Evolutionary conservation across 495 filamentous ascomycete species (phyloP), one percentile per base, ranked within the genome.

Genomic region (Trichoderma parareesei): DNA sequence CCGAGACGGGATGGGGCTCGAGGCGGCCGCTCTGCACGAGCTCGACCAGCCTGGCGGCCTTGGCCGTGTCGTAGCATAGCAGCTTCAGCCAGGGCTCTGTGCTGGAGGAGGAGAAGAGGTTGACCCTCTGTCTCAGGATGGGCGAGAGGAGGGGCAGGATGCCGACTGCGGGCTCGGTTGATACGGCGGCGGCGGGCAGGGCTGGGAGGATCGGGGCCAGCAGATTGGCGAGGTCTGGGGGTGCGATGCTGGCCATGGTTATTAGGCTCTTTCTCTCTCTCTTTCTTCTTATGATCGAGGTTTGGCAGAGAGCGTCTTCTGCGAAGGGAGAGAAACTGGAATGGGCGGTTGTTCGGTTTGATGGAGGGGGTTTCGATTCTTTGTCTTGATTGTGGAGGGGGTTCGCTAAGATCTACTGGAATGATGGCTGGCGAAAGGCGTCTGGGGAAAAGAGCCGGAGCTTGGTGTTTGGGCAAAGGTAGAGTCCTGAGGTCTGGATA

Each of bases 1-100:
- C 94, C 1, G 91, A 96, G 7, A 89, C 89, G 8, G 94, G 94
- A 72, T 98, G 94, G 33, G 91, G 90, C 69, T 96, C 90, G 49
- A 97, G 85, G 37, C 76, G 78, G 41, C 90, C 84, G 38, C 80
- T 82, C 67, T 85, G 81, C 33, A 93, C 83, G 41, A 90, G 76
- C 16, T 79, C 76, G 11, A 83, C 82, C 16, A 98, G 81, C 65
- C 79, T 84, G 38, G 89, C 77, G 3, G 88, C 91, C 63, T 87
- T 87, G 13, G 79, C 73, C 0, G 79, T 64, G 64, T 93, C 87
- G 85, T 95, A 98, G 69, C 86, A 92, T n/a, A 98, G 82, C n/a
- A 96, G 76, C 2, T 85, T 81, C 9, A 97, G 86, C 94, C 94
- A 98, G 66, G 90, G 89, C 20, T 93, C 90, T 1, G 81, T 77